A percentile compares a stretch with the other conserved stretches of the same genome.
Evolutionary conservation across 495 filamentous ascomycete species (phyloP).

Genomic region (Massariosphaeria phaeospora): DNA sequence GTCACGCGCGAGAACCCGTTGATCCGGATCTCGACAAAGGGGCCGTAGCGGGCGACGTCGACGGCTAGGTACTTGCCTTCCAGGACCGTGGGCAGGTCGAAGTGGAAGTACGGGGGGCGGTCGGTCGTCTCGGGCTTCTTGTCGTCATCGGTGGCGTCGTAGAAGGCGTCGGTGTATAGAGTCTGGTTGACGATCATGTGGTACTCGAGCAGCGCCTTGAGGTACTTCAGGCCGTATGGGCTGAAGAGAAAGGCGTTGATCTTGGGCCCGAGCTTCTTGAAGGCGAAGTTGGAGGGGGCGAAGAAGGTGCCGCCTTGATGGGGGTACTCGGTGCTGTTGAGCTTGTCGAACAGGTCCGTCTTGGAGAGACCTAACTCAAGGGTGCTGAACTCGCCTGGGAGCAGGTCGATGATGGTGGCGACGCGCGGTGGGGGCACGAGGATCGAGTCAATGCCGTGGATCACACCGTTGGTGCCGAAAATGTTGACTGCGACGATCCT

Average conservation of each 20-base stretch:
- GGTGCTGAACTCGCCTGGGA: slow-evolving; percentile 72
- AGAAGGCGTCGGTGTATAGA: slow-evolving; percentile 76
- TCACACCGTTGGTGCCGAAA: slow-evolving; percentile 65
- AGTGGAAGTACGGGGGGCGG: slow-evolving; percentile 31
- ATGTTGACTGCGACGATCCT: slow-evolving; percentile 62
- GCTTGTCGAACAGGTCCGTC: slow-evolving; percentile 55
- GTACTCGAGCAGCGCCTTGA: slow-evolving; percentile 71
- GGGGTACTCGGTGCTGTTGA: slow-evolving; percentile 41
- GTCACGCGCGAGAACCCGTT: slow-evolving; percentile 61
- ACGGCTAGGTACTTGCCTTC: slow-evolving; percentile 55
- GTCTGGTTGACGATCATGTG: slow-evolving; percentile 70
- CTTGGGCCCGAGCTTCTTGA: slow-evolving; percentile 60
- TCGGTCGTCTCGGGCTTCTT: slow-evolving; percentile 23
- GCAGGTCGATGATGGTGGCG: slow-evolving; percentile 55
- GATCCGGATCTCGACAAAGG: slow-evolving; percentile 61
- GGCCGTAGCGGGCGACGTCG: slow-evolving; percentile 60
- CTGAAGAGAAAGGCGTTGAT: slow-evolving; percentile 77
- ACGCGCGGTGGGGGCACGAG: slow-evolving; percentile 67
- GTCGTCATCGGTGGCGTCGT: slow-evolving; percentile 44
- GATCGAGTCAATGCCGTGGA: slow-evolving; percentile 68
- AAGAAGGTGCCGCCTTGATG: slow-evolving; percentile 64
- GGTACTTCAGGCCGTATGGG: slow-evolving; percentile 59
- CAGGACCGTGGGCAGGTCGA: slow-evolving; percentile 65
- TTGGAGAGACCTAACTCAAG: slow-evolving; percentile 64
- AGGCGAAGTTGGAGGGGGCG: slow-evolving; percentile 71